Base-by-base conservation (phyloP, 768 basidiomycete genomes). In the Suillus decipiens region DNA sequence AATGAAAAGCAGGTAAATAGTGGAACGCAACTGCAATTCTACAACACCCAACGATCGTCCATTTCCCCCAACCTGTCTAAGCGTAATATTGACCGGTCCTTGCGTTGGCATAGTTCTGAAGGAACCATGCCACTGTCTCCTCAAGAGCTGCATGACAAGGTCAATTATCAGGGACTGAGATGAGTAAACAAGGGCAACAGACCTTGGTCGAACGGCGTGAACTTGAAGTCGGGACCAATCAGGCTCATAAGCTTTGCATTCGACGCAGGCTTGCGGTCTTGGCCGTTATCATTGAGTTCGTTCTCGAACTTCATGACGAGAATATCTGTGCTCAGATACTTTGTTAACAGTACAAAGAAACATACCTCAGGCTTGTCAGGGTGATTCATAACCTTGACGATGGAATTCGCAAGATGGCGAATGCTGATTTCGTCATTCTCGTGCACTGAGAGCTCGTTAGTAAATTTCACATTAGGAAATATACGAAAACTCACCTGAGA, bases 361-460 rank as follows among this genome's bases (percentile, higher is more conserved):
- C 36, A 48, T 69, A 92, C 92, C 45, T 79, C 75, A 70, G 93
- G 94, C 59, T 90, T 82, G 63, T 92, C 91, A 62, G 89, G 66
- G 79, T 94, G 95, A 48, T 84, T 86, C 48, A 97, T 80, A 14
- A 89, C 89, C 64, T 87, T 87, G 68, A 94, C 95, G 70, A 99
- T 92, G n/a, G 93, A 86, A 71, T 96, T 91, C 5, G 93, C 90
- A 24, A 97, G 89, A 57, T 90, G 79, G 73, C 89, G 92, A 82
- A 99, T 97, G 72, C 90, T 92, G 55, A 98, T 88, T 79, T 98
- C 96, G 67, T 98, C 92, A 56, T 93, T 86, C 77, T 99, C 96
- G 28, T 91, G 93, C 61, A 96, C 95, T 93, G 33, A 33, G 53
- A 54, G 47, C 48, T 56, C 61, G 42, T 62, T 39, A 61, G 41